These are phyloP conservation scores for Catharanthus roseus DNA, from an alignment of 257 asterid species.

Conservation along the genomic window DNA sequence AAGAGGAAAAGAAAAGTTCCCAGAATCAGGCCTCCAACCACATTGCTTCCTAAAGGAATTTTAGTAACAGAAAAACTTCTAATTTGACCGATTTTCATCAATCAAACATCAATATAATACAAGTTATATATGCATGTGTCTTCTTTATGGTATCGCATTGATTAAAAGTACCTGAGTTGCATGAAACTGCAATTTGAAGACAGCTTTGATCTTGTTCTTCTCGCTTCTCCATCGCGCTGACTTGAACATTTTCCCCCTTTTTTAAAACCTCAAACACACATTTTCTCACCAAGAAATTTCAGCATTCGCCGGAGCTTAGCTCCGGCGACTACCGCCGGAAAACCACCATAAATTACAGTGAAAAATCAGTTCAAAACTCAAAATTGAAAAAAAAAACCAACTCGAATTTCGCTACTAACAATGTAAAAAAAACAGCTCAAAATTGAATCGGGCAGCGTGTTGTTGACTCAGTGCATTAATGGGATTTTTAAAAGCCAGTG, in stretches of 20 bases:
- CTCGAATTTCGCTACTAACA: slow-evolving; percentile 8
- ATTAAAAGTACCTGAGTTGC: slow-evolving; percentile 74
- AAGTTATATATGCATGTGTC: too few relatives aligned
- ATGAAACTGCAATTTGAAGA: slow-evolving; percentile 89
- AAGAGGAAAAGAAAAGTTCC: background rate
- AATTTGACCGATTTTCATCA: background rate
- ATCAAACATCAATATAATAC: background rate
- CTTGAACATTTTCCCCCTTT: slow-evolving; percentile 62
- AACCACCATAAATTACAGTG: slow-evolving; percentile 32
- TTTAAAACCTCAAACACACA: slow-evolving; percentile 37
- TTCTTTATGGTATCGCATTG: background rate
- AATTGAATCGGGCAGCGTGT: slow-evolving; percentile 25
- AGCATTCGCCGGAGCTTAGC: slow-evolving; percentile 56
- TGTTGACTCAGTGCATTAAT: slow-evolving; percentile 33
- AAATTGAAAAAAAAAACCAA: slow-evolving; percentile 21
- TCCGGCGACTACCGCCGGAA: slow-evolving; percentile 64
- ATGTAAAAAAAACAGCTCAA: slow-evolving; percentile 2
- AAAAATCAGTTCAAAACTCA: slow-evolving; percentile 12
- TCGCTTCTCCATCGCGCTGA: slow-evolving; percentile 89
- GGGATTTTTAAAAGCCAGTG: too few relatives aligned
- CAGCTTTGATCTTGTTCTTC: slow-evolving; percentile 86
- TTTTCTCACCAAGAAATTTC: slow-evolving; percentile 6
- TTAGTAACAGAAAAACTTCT: background rate
- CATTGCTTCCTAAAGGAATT: slow-evolving; percentile 4
- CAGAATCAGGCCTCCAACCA: background rate